Evolutionary conservation across 805 yeast species (phyloP), one percentile per base, ranked within the genome.

Genomic region (Saccharomycopsis fibuligera): DNA sequence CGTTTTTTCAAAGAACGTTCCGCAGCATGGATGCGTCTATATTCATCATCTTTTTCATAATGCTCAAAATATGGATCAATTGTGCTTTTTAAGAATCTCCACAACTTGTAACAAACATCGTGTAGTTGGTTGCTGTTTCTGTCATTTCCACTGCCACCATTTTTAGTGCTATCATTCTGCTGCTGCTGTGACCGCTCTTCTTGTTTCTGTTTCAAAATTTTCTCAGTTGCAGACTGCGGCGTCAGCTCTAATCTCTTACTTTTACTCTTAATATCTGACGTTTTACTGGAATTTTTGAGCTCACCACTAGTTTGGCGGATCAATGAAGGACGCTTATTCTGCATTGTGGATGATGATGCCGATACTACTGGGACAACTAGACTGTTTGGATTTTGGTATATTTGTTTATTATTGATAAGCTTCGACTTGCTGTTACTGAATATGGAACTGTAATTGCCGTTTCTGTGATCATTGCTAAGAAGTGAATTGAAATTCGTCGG

Each of bases 11-110:
- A 23, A 14, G 24, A 9, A 10, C 25, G 16, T 8, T 27, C 43
- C 8, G 10, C 35, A 4, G 21, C 14, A 25, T n/a, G 17, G 10
- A n/a, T 16, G 36, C 22, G 6, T 6, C 23, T 23, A 17, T 44
- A 36, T 6, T 35, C 42, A 10, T 44, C 48, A 12, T 27, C n/a
- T 6, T n/a, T 10, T 12, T 36, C 43, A 5, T 19, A 14, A 8
- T 12, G 8, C 16, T 35, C 48, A 17, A 44, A 23, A 27, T 44
- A 37, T 10, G 23, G 46, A 21, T 43, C 46, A 6, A 31, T 19
- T 2, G 43, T 12, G 27, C 16, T 24, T 27, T 38, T 36, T 9
- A 44, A 31, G 9, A 23, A 17, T 6, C 21, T 21, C 48, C 48
- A 44, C 17, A 17, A 19, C 21, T 37, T 36, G 22, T 19, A 10